Base-by-base conservation (phyloP, 2,329 filamentous ascomycete genomes). In the Pseudogymnoascus sp. region DNA sequence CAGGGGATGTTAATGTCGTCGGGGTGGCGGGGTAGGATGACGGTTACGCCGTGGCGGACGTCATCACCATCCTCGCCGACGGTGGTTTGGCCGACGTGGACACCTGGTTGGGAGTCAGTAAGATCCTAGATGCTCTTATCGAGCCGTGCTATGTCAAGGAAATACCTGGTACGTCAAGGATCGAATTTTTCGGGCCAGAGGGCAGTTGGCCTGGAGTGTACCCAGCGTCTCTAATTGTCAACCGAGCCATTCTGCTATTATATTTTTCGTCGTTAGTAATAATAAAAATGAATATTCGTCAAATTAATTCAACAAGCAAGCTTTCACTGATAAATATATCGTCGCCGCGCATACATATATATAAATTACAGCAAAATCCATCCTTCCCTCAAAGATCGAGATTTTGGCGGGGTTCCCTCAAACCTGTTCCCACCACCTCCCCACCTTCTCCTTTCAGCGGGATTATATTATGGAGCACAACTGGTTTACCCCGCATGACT, bases 71-170 rank as follows among this genome's bases (percentile, higher is more conserved):
- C 69, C 49, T 69, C 59, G 12, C 69, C 70, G 8, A 71, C 42
- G 0, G 71, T 72, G 9, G 67, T 65, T 68, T 72, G 71, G 18
- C 70, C 70, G 6, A 72, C 66, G 31, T 66, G 64, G n/a, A 72
- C 69, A 16, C 69, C 71, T 72, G 18, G 12, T 25, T 14, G 18
- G 34, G 28, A 37, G 36, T 36, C 8, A 40, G 21, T 42, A 7
- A 42, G 21, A 16, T 25, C 23, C 18, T 9, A 38, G 36, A 63
- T 11, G 16, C 12, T 63, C 53, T 3, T 21, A 42, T 36, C n/a
- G 8, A 25, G 25, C 5, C 9, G 16, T 46, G 36, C 12, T 42
- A 37, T 25, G 60, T 9, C 14, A 4, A 34, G 21, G 16, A 46
- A 28, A 56, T 64, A 67, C 70, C 70, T 64, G 66, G 65, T 8